Base-by-base conservation (phyloP, 306 rosid species). In the Rubus parviflorus region DNA sequence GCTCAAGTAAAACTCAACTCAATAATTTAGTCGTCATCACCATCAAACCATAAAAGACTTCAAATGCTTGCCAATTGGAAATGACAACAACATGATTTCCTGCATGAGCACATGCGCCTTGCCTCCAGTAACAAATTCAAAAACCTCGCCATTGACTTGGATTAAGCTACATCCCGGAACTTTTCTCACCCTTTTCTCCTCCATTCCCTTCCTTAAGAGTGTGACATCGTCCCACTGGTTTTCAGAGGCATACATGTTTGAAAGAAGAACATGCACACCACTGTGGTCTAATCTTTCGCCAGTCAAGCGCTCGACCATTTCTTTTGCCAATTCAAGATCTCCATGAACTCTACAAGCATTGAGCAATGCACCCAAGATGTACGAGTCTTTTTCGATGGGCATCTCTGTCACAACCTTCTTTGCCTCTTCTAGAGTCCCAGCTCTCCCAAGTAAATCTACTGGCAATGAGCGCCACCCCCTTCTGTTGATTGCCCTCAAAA, bases 401-500 rank as follows among this genome's bases (percentile, higher is more conserved):
- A 84, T 87, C 72, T 66, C 52, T 37, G 70, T 74, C 42, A 70
- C 86, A 15, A 82, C 75, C 17, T 75, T 77, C 68, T 74, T 82
- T 42, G 88, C 88, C 81, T 87, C 86, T 66, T 82, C 83, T 76
- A 87, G 57, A 88, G 81, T 77, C 37, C 88, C 83, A 68, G 73
- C 88, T 77, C 86, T 82, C 23, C 90, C 86, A 66, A 81, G 60
- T 49, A 87, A 87, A 71, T 87, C 90, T 58, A 82, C 88, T n/a
- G n/a, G n/a, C n/a, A n/a, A n/a, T n/a, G n/a, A n/a, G n/a, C n/a
- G n/a, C n/a, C n/a, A n/a, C n/a, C n/a, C n/a, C n/a, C n/a, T n/a
- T n/a, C n/a, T n/a, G n/a, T n/a, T n/a, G n/a, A n/a, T n/a, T n/a
- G n/a, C n/a, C n/a, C n/a, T n/a, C n/a, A n/a, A n/a, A n/a, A n/a